Conservation (phyloP, 208 protist genomes). For the Herpetomonas samuelpessoai region DNA sequence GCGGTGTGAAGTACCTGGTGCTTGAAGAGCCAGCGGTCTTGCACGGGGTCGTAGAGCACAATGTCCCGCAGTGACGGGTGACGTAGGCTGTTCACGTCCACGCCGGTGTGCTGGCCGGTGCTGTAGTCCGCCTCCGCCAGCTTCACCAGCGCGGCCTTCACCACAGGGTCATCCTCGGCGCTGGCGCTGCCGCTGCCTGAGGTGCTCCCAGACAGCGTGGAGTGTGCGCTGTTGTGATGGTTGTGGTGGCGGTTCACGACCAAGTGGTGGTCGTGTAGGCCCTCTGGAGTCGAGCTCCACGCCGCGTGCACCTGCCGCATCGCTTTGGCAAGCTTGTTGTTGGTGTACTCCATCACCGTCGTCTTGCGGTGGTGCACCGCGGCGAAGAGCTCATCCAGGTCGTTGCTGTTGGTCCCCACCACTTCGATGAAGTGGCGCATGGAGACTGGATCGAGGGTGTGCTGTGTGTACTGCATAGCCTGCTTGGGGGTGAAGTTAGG, state of each 20-base stretch:
- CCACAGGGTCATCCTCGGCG: slow-evolving; percentile 5
- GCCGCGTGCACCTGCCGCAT: slow-evolving; percentile 62
- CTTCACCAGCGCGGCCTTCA: slow-evolving; percentile 32
- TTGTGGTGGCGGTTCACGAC: background rate
- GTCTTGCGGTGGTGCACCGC: slow-evolving; percentile 57
- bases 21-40: slow-evolving; percentile 70
- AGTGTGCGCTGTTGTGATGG: slow-evolving; percentile 3
- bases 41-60: slow-evolving; percentile 75
- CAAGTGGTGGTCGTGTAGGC: background rate
- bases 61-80: slow-evolving; percentile 54
- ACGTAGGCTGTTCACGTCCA: slow-evolving; percentile 31
- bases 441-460: slow-evolving; percentile 65
- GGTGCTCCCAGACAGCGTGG: background rate
- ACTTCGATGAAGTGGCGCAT: slow-evolving; percentile 69
- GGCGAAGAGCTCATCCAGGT: slow-evolving; percentile 73
- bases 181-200: slow-evolving; percentile 1
- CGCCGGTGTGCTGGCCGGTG: slow-evolving; percentile 41
- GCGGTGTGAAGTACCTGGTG: slow-evolving; percentile 73
- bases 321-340: slow-evolving; percentile 65
- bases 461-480: slow-evolving; percentile 73
- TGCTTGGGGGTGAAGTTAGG: slow-evolving; percentile 68
- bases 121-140: slow-evolving; percentile 59
- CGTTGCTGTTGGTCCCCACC: slow-evolving; percentile 78
- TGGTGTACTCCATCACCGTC: slow-evolving; percentile 55
- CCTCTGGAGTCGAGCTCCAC: slow-evolving; percentile 7